These are phyloP conservation scores for Ehretia macrophylla DNA, from an alignment of 257 asterid species.

Conservation along the genomic window DNA sequence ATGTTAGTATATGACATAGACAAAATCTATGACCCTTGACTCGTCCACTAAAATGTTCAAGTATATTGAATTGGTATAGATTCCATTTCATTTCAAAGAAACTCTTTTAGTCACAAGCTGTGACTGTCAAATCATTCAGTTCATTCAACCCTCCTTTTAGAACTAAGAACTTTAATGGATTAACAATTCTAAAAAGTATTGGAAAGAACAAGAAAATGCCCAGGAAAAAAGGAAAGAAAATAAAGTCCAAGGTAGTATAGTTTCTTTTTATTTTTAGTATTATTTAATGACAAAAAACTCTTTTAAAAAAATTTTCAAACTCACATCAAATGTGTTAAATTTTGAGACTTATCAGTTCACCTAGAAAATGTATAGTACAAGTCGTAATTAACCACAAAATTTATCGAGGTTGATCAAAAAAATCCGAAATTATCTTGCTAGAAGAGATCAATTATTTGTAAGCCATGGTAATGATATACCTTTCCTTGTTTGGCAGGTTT, in stretches of 20 bases:
- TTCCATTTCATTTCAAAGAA: background rate
- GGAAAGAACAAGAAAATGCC: background rate
- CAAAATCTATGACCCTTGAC: constrained; percentile 29
- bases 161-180: background rate
- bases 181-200: background rate
- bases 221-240: background rate
- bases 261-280: too few species aligned
- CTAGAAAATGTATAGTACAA: too few species aligned
- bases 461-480: background rate
- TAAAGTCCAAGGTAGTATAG: too few species aligned
- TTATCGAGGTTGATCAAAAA: too few species aligned
- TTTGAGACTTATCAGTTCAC: too few species aligned
- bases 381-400: too few species aligned
- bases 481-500: constrained; percentile 12
- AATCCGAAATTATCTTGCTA: too few species aligned
- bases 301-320: too few species aligned
- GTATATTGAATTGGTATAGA: constrained; percentile 5
- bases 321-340: too few species aligned
- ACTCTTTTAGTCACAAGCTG: background rate
- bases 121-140: background rate
- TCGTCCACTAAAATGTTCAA: constrained; percentile 21
- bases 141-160: background rate
- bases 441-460: background rate
- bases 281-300: too few species aligned
- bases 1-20: constrained; percentile 9